phyloP scores from a whole-genome alignment of 805 yeast species.

The Wickerhamiella spandovensis region DNA sequence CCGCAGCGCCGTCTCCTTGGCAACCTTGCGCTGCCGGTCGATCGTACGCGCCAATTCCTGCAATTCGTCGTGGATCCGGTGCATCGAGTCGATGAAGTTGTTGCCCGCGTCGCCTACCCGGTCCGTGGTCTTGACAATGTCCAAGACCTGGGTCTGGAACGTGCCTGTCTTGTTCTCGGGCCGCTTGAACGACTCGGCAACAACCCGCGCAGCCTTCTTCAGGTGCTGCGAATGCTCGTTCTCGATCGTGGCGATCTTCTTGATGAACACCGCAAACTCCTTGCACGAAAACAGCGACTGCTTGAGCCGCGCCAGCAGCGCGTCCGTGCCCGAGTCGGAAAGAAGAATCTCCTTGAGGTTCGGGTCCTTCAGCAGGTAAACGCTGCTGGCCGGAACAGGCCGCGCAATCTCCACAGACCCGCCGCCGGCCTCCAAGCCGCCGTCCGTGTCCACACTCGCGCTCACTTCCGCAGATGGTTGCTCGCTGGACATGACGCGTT shows the following conservation, averaged over 20 bases:
- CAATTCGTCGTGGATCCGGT: constrained; percentile 77
- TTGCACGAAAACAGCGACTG: constrained; percentile 72
- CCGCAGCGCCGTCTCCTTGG: constrained; percentile 70
- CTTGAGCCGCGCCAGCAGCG: constrained; percentile 59
- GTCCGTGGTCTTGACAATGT: constrained; percentile 66
- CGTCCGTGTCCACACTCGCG: not conserved
- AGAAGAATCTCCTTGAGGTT: constrained; percentile 24
- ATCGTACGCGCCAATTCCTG: constrained; percentile 56
- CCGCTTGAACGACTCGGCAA: constrained; percentile 36
- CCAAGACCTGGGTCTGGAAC: constrained; percentile 51
- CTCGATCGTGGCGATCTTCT: constrained; percentile 64
- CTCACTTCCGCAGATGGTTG: not conserved
- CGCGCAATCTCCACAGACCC: not conserved
- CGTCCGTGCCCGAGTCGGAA: constrained; percentile 48
- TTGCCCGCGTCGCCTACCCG: constrained; percentile 55
- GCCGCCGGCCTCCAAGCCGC: not conserved
- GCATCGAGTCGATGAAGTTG: constrained; percentile 66
- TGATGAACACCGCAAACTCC: constrained; percentile 67
- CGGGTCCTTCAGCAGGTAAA: constrained; percentile 24
- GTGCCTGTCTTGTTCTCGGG: constrained; percentile 46
- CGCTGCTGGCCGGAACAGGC: constrained; percentile 14
- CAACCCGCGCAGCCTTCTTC: constrained; percentile 51
- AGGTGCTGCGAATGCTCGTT: constrained; percentile 65
- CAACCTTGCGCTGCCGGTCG: constrained; percentile 54
- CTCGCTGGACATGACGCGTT: not conserved